Evolutionary conservation across 108 stramenopile genomes (phyloP), one percentile per base, ranked within the genome.

Genomic region (Skeletonema menzelii): DNA sequence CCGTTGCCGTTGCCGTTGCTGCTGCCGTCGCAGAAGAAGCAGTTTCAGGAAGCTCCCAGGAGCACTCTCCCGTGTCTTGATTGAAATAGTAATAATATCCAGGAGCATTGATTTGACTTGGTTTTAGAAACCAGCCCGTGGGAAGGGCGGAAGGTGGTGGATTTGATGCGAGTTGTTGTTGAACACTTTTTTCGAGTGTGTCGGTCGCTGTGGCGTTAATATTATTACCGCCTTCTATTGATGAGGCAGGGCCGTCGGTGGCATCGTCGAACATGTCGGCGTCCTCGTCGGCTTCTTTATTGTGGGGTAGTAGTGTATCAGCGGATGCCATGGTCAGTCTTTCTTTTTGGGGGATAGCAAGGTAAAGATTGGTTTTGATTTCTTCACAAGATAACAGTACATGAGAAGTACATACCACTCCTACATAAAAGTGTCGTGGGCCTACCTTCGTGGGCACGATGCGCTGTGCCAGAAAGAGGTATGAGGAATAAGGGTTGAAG

Each of bases 11-110:
- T 15, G 38, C 84, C 13, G 22, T n/a, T n/a, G n/a, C n/a, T n/a
- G n/a, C 63, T 8, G 30, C 31, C 15, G 63, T 53, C 14, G 35
- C 61, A 42, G 26, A 28, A 28, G 20, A 67, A 17, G 49, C 30
- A 55, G 8, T 27, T 13, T 38, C 65, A 12, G 87, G 90, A 1
- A 73, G 19, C 8, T 88, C 79, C 91, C 95, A 94, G n/a, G 69
- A 79, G 20, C 83, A 83, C 55, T 81, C 74, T 8, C 95, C 95
- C 4, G 90, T 91, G 4, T 88, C 88, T 42, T 84, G 84, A 73
- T 92, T 82, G 69, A 83, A 96, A 67, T 94, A 96, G 76, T 90
- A 96, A 32, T 67, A 84, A 31, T 64, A 75, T 11, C 85, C 83
- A 14, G 91, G 90, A 30, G 83, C 57, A 17, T 83, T 79, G 10